Conservation (phyloP, 257 asterid genomes). For the Agastache rugosa region DNA sequence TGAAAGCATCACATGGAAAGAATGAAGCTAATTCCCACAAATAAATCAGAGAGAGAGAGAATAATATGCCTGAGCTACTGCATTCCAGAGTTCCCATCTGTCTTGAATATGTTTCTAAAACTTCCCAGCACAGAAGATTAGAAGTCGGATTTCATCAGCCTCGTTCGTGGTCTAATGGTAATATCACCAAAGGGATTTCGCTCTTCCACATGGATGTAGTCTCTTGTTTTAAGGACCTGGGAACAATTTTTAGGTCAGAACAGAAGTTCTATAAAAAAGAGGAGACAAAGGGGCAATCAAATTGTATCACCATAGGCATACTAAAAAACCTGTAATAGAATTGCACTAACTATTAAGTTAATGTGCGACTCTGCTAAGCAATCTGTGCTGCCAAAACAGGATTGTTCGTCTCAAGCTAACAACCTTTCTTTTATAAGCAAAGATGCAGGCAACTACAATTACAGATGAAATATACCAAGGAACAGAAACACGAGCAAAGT, state of each 20-base stretch:
- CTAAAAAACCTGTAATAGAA: background rate
- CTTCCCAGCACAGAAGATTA: conserved; percentile 14
- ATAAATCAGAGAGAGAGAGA: conserved; percentile 7
- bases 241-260: background rate
- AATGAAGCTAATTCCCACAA: conserved; percentile 32
- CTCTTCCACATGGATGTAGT: conserved; percentile 74
- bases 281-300: background rate
- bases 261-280: background rate
- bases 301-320: background rate
- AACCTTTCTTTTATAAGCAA: background rate
- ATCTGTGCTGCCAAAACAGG: background rate
- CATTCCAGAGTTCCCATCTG: conserved; percentile 30
- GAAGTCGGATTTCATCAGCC: conserved; percentile 63
- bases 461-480: background rate
- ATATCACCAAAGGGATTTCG: conserved; percentile 52
- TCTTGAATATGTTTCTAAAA: conserved; percentile 19
- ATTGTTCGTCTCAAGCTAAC: background rate
- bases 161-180: conserved; percentile 53
- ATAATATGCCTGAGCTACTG: background rate
- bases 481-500: background rate
- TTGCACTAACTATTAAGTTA: background rate
- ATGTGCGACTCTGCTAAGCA: background rate
- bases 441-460: background rate
- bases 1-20: conserved; percentile 29
- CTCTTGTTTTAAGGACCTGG: conserved; percentile 84